These are phyloP conservation scores for Epipyxis sp. DNA, from an alignment of 108 stramenopile species.

Conservation along the genomic window DNA sequence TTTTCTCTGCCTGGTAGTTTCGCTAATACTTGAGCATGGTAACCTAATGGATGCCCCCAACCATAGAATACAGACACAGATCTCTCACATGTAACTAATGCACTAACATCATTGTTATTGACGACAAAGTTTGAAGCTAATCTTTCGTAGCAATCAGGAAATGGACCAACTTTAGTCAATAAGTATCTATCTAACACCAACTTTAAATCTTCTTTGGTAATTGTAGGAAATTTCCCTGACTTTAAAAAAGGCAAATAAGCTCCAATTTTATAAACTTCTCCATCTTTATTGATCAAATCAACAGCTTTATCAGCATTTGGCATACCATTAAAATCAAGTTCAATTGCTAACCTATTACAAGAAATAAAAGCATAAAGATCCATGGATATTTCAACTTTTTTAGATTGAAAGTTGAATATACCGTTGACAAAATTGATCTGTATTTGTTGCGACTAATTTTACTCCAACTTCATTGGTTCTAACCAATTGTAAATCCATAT, in stretches of 20 bases:
- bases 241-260: background rate
- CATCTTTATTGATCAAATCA: background rate
- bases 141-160: slow-evolving; percentile 12
- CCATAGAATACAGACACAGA: slow-evolving; percentile 1
- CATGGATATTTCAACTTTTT: too few species aligned
- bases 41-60: background rate
- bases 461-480: slow-evolving; percentile 1
- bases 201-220: background rate
- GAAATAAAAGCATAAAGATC: too few species aligned
- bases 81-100: slow-evolving; percentile 25
- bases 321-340: background rate
- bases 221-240: background rate
- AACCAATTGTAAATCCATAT: slow-evolving; percentile 10
- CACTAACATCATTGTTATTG: slow-evolving; percentile 5
- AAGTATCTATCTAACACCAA: slow-evolving; percentile 11
- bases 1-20: background rate
- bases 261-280: background rate
- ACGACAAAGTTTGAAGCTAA: background rate
- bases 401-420: too few species aligned
- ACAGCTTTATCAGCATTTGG: background rate
- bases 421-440: background rate
- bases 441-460: background rate
- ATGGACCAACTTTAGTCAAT: background rate
- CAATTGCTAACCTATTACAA: background rate
- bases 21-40: background rate